Evolutionary conservation across 73 alveolate genomes (phyloP), one percentile per base, ranked within the genome.

Genomic region (Paramecium biaurelia): DNA sequence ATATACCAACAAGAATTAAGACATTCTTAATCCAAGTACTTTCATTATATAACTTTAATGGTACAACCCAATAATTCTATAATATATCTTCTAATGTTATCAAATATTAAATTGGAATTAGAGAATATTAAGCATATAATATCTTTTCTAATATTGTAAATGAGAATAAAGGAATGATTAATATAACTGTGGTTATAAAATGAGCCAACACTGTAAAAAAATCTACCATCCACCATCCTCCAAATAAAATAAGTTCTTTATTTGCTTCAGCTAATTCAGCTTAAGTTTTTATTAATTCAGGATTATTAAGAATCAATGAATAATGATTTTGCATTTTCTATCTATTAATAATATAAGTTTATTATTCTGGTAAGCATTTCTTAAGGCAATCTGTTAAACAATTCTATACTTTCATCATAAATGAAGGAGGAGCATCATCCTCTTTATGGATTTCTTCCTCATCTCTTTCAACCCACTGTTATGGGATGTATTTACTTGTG

Each of bases 391-490:
- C 26, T 15, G 45, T 79, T 12, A 79, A 32, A 2, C 76, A 79
- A 45, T 79, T 63, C 30, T 38, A 18, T 1, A 79, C 90, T 47
- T 79, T 79, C 76, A 23, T 74, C 87, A 74, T 74, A 74, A 74
- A 74, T n/a, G 87, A 74, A 11, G 57, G 37, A 37, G 35, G 24
- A 30, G 28, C 74, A 9, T 79, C 90, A 43, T 41, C 76, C 7
- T 41, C 45, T 24, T 79, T 79, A 30, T 58, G 90, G 7, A 79
- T 18, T 38, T 37, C 79, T 28, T 89, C 70, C n/a, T 89, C 94
- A 89, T 89, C 94, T 89, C 94, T 89, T 45, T 70, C 94, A 18
- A 89, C 94, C 94, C 94, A 89, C 49, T 89, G 21, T 72, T 89
- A 34, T 23, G 94, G 92, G 5, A 89, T 47, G 47, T 89, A 89